phyloP scores from a whole-genome alignment of 768 basidiomycete species.

The Pleurotus platypus region DNA sequence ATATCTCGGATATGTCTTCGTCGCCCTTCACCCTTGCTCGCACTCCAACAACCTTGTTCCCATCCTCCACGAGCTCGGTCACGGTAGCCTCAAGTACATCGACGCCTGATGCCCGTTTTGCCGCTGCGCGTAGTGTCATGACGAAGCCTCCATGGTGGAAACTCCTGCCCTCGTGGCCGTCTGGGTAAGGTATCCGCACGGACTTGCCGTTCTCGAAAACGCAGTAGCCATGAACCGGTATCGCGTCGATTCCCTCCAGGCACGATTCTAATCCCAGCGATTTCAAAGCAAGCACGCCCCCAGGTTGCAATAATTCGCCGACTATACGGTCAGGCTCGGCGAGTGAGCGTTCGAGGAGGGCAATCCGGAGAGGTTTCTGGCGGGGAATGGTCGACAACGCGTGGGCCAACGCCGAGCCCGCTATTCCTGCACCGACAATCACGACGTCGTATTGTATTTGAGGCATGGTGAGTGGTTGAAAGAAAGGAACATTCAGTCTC shows the following conservation, averaged over 20 bases:
- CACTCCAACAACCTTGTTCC: slow-evolving; percentile 60
- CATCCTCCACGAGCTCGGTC: slow-evolving; percentile 65
- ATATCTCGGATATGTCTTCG: slow-evolving; percentile 38
- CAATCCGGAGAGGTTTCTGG: slow-evolving; percentile 64
- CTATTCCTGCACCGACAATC: slow-evolving; percentile 91
- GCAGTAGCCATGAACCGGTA: slow-evolving; percentile 83
- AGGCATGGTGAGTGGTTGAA: neutral
- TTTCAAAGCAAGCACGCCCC: slow-evolving; percentile 73
- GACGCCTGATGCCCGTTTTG: slow-evolving; percentile 56
- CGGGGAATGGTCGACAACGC: slow-evolving; percentile 63
- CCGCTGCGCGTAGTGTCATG: slow-evolving; percentile 69
- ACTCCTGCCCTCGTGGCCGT: slow-evolving; percentile 64
- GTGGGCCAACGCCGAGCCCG: slow-evolving; percentile 84
- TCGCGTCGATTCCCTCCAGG: slow-evolving; percentile 85
- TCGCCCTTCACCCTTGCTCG: slow-evolving; percentile 44
- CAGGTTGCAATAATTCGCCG: slow-evolving; percentile 94
- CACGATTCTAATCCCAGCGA: slow-evolving; percentile 74
- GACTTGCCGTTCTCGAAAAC: slow-evolving; percentile 61
- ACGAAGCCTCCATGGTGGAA: slow-evolving; percentile 96
- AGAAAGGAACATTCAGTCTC: too few relatives aligned
- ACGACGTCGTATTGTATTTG: slow-evolving; percentile 61
- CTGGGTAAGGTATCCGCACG: slow-evolving; percentile 90
- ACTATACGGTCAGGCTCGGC: slow-evolving; percentile 95
- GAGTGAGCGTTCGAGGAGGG: slow-evolving; percentile 87
- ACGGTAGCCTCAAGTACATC: slow-evolving; percentile 85